phyloP scores from a whole-genome alignment of 441 rosid species.

The Aleurites moluccanus region DNA sequence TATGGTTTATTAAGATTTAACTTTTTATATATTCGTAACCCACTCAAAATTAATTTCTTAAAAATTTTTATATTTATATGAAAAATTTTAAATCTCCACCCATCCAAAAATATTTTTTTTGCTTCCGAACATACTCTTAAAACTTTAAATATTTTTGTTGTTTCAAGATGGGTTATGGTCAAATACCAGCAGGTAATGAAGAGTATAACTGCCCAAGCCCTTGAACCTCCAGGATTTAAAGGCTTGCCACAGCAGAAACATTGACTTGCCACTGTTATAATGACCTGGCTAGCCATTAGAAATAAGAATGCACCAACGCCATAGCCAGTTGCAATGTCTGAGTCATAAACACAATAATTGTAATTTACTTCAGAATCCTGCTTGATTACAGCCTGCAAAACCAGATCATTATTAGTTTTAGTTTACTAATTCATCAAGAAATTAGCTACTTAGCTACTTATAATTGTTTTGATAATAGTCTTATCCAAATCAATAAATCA shows the following conservation, averaged over 20 bases:
- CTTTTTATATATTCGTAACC: too few relatives aligned
- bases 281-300: conserved; percentile 62
- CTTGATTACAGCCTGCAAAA: conserved; percentile 54
- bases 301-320: conserved; percentile 71
- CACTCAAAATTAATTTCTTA: too few relatives aligned
- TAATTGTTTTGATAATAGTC: neutral
- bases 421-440: conserved; percentile 14
- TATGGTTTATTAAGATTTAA: too few relatives aligned
- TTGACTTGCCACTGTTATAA: conserved; percentile 65
- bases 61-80: too few relatives aligned
- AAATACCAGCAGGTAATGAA: conserved; percentile 77
- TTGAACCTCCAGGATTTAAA: conserved; percentile 68
- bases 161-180: neutral
- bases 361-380: conserved; percentile 49
- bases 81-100: too few relatives aligned
- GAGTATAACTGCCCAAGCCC: conserved; percentile 76
- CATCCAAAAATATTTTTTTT: too few relatives aligned
- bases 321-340: conserved; percentile 74
- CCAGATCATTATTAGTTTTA: conserved; percentile 14
- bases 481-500: neutral
- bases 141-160: neutral
- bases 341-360: conserved; percentile 67
- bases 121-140: too few relatives aligned
- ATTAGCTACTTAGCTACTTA: neutral
- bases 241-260: conserved; percentile 90